These are phyloP conservation scores for Chondrus crispus DNA, from an alignment of 23 red algal species.

Conservation along the genomic window DNA sequence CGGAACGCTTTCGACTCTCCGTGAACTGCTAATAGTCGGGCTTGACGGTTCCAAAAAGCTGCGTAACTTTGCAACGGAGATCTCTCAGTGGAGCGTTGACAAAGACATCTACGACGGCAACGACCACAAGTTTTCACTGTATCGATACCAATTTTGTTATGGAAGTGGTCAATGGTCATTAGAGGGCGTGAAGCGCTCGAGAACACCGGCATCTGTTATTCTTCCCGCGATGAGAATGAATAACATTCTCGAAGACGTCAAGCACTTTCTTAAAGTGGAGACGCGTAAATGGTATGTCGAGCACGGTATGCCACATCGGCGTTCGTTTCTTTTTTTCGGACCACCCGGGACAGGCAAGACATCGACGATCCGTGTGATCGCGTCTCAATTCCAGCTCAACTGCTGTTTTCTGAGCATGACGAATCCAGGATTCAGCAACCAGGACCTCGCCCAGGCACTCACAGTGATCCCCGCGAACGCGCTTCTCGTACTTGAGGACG, in stretches of 20 bases:
- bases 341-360: constrained; percentile 69
- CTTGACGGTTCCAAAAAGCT: background rate
- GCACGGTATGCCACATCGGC: constrained; percentile 48
- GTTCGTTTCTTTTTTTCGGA: constrained; percentile 62
- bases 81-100: background rate
- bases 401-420: constrained; percentile 66
- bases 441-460: constrained; percentile 39
- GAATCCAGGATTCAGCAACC: constrained; percentile 28
- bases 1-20: background rate
- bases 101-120: background rate
- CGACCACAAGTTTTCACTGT: constrained; percentile 13
- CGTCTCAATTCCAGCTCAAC: constrained; percentile 9
- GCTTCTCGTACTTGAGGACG: constrained; percentile 64
- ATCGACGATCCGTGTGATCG: constrained; percentile 40
- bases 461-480: constrained; percentile 28
- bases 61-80: background rate
- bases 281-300: constrained; percentile 31
- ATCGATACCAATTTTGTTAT: background rate
- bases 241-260: constrained; percentile 33
- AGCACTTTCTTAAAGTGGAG: constrained; percentile 17
- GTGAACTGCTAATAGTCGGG: background rate
- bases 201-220: constrained; percentile 22
- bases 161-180: constrained; percentile 17
- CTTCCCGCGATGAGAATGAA: background rate
- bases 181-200: constrained; percentile 12